These are phyloP conservation scores for Candida chauliodis DNA, from an alignment of 805 yeast genomes.

Conservation along the genomic window DNA sequence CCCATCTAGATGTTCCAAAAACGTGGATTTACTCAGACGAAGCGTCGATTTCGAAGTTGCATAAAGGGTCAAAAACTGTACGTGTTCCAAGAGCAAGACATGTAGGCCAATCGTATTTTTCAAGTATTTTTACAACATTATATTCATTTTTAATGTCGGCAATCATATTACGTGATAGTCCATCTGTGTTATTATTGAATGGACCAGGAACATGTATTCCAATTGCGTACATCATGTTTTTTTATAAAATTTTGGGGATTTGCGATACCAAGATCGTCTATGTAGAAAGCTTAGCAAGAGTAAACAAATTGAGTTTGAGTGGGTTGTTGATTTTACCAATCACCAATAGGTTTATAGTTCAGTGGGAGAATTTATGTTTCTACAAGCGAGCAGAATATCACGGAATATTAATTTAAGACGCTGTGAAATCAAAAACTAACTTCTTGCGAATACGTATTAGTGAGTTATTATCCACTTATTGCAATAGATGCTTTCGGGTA, in stretches of 20 bases:
- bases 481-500: too few relatives aligned
- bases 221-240: conserved; percentile 54
- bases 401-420: conserved; percentile 71
- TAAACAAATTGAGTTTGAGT: conserved; percentile 66
- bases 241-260: conserved; percentile 45
- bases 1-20: conserved; percentile 31
- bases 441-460: too few relatives aligned
- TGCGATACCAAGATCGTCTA: conserved; percentile 62
- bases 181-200: conserved; percentile 53
- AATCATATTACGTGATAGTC: conserved; percentile 25
- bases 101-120: conserved; percentile 52
- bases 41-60: conserved; percentile 40
- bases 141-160: conserved; percentile 31
- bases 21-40: conserved; percentile 48
- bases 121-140: conserved; percentile 46
- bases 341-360: conserved; percentile 78
- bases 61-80: conserved; percentile 18
- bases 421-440: background rate
- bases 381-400: conserved; percentile 66
- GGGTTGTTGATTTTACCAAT: conserved; percentile 72
- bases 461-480: too few relatives aligned
- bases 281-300: conserved; percentile 85
- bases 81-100: conserved; percentile 54
- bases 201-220: conserved; percentile 87
- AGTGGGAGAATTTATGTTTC: conserved; percentile 68